Evolutionary conservation across 1,139 yeast species (phyloP), one percentile per base, ranked within the genome.

Genomic region (Debaryomyces coudertii): DNA sequence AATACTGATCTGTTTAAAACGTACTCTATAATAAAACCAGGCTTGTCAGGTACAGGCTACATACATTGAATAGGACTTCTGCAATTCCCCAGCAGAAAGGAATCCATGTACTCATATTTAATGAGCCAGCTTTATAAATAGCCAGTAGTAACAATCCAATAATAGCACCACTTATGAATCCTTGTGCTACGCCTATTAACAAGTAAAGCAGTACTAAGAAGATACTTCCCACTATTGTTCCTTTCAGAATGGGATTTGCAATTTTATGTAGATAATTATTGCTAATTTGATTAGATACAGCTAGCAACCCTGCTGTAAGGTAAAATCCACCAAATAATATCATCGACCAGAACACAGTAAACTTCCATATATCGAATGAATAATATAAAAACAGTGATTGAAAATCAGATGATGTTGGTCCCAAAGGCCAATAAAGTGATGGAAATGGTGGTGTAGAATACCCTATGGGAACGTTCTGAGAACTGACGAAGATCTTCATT

Each of bases 91-190:
- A 88, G 42, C 86, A 79, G 55, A 90, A 76, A 1, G 98, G 98
- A 8, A 90, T 82, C 98, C 98, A 92, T 0, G 97, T 87, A 24
- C 95, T 85, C 93, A 92, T 87, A 20, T 87, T 79, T 61, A 90
- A 79, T 11, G 82, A 70, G 0, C 90, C 96, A 0, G 96, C 85
- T 46, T 78, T 73, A 65, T 90, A 90, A 4, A 90, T 78, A 2
- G 90, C 88, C 56, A 70, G 69, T 12, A 71, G 47, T 22, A 82
- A 64, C 11, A 90, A 69, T 0, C 97, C 97, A 33, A 86, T 76
- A 8, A 90, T 73, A 0, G 93, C 81, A 0, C 97, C 97, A 4
- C 85, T 72, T 4, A 84, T 63, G 43, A 86, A 69, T 0, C 87
- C 96, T 53, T 85, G 90, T 0, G 79, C 52, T 0, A 83, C 77